Evolutionary conservation across 306 rosid genomes (phyloP), one percentile per base, ranked within the genome.

Genomic region (Potentilla sterilis): DNA sequence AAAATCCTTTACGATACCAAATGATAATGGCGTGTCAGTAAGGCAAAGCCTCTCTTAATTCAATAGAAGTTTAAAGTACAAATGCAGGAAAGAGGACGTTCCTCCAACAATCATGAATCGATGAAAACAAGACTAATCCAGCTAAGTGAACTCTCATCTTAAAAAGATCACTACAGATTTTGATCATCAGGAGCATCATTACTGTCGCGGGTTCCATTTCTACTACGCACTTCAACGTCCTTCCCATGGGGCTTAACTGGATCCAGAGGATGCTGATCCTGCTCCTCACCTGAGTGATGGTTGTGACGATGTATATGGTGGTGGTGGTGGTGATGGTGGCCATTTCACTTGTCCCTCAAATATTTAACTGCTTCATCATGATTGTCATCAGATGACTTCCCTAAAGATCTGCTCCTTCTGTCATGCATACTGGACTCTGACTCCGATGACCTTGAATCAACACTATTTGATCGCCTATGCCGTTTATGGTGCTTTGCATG

Each of bases 331-430:
- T n/a, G 85, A 4, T 77, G 85, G 37, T 69, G 87, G 52, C 80
- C 79, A 75, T 73, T 38, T 76, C 62, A 82, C 78, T 79, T 87
- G 63, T 78, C 88, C 63, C 69, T 48, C 18, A 75, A 69, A 75
- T 62, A 77, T 75, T 68, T 80, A 47, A 66, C 77, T 52, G 79
- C 84, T 24, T 87, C 87, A 44, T 87, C 88, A 40, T 63, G 78
- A 72, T 74, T 77, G 72, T 82, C 93, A 70, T 90, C 95, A 19
- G 88, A 86, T 4, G 87, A 85, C 80, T 79, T 88, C 44, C 79
- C 87, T 10, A 75, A 14, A 37, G 90, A 86, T 79, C 74, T 83
- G 83, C 87, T 83, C 81, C 86, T 81, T 61, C 49, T 77, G 47
- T 71, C 63, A 40, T 5, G 67, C 40, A 70, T 71, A 21, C 67